Evolutionary conservation across 306 rosid species (phyloP).

Genomic region (Glycine latifolia): DNA sequence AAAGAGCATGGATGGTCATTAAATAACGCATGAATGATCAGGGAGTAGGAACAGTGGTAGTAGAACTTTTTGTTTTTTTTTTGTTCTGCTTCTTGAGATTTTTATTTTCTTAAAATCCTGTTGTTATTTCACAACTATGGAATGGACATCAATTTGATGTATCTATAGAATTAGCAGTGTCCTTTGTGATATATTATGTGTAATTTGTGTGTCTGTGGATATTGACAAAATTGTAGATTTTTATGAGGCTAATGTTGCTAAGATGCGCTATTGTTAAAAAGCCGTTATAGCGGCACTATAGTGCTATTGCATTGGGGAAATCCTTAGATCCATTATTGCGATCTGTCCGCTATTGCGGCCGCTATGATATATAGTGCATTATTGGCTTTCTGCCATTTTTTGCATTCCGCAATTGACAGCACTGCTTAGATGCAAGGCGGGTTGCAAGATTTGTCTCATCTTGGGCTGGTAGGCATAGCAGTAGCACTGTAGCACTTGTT

Average conservation of each 20-base stretch:
- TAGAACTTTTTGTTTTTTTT: background rate
- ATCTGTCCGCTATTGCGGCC: too few species aligned
- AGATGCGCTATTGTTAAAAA: too few species aligned
- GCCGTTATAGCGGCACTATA: too few species aligned
- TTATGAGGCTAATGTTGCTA: background rate
- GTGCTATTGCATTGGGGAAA: too few species aligned
- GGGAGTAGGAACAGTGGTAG: background rate
- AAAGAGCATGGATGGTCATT: background rate
- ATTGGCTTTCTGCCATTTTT: too few species aligned
- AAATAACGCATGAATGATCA: background rate
- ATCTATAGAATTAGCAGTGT: background rate
- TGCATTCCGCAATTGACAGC: too few species aligned
- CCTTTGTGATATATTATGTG: background rate
- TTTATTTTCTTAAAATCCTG: background rate
- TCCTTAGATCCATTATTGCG: too few species aligned
- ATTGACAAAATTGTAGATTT: background rate
- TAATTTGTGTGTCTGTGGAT: too few species aligned
- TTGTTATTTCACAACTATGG: background rate
- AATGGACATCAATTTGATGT: background rate
- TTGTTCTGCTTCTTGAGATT: background rate
- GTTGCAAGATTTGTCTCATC: background rate
- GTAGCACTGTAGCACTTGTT: background rate
- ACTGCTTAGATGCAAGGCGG: background rate
- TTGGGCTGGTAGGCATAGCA: background rate
- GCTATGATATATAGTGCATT: too few species aligned